phyloP scores from a whole-genome alignment of 1,284 basidiomycete genomes.

The Omphalotus olearius region DNA sequence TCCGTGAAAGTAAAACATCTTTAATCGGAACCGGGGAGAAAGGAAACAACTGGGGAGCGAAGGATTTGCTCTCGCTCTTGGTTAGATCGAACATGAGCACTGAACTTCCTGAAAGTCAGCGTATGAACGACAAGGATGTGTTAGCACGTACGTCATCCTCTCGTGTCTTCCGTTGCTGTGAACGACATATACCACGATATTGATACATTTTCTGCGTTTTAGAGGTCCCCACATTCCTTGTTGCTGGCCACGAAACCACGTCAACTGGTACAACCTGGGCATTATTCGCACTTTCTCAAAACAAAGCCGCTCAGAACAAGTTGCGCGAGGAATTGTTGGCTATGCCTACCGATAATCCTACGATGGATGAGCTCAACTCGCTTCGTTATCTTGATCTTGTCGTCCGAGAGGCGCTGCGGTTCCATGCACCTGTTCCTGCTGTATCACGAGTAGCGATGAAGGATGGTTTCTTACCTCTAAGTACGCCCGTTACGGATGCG shows the following conservation, averaged over 20 bases:
- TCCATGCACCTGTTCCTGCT: slow-evolving; percentile 57
- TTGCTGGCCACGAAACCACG: slow-evolving; percentile 80
- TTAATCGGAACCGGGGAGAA: slow-evolving; percentile 23
- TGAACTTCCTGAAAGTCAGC: slow-evolving; percentile 54
- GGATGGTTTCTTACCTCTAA: slow-evolving; percentile 60
- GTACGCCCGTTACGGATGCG: slow-evolving; percentile 35
- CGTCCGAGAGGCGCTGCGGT: slow-evolving; percentile 64
- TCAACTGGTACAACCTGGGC: slow-evolving; percentile 50
- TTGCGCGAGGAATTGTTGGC: slow-evolving; percentile 64
- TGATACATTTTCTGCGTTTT: not conserved
- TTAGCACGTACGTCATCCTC: slow-evolving; percentile 53
- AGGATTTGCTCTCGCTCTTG: slow-evolving; percentile 51
- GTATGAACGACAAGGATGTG: slow-evolving; percentile 73
- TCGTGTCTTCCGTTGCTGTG: slow-evolving; percentile 4
- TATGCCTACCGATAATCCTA: slow-evolving; percentile 44
- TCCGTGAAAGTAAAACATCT: slow-evolving; percentile 39
- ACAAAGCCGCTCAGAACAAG: slow-evolving; percentile 55
- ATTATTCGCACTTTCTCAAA: slow-evolving; percentile 55
- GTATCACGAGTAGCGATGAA: slow-evolving; percentile 47
- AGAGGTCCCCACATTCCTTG: slow-evolving; percentile 59
- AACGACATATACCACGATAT: not conserved
- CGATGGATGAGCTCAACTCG: slow-evolving; percentile 56
- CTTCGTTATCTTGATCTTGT: slow-evolving; percentile 63
- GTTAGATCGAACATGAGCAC: slow-evolving; percentile 62
- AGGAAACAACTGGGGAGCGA: slow-evolving; percentile 26